Evolutionary conservation across 495 filamentous ascomycete genomes (phyloP).

Genomic region (Penicillium cinerascens): DNA sequence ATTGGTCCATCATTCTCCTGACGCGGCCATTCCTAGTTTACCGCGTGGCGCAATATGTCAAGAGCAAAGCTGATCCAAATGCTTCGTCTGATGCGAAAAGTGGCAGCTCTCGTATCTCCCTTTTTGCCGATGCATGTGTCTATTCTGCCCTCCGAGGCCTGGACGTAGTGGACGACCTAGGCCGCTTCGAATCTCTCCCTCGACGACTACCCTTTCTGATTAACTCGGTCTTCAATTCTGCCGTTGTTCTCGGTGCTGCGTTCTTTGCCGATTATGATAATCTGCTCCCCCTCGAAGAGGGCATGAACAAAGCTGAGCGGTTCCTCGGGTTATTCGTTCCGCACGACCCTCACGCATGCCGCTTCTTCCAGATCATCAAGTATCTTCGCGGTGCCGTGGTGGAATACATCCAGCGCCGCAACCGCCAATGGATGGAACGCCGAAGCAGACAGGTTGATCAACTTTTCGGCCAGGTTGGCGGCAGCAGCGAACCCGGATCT

Average conservation of each 20-base stretch:
- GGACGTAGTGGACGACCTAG: conserved; percentile 55
- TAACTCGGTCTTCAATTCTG: conserved; percentile 71
- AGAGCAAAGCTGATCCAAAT: conserved; percentile 31
- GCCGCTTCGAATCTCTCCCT: conserved; percentile 58
- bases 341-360: conserved; percentile 60
- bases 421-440: conserved; percentile 34
- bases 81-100: conserved; percentile 18
- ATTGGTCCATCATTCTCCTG: conserved; percentile 72
- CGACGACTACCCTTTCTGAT: conserved; percentile 66
- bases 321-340: conserved; percentile 61
- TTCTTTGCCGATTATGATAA: conserved; percentile 64
- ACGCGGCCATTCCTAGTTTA: conserved; percentile 64
- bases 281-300: conserved; percentile 50
- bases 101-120: conserved; percentile 49
- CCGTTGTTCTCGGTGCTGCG: conserved; percentile 64
- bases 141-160: conserved; percentile 66
- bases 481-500: conserved; percentile 12
- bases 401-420: conserved; percentile 40
- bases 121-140: conserved; percentile 68
- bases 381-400: conserved; percentile 56
- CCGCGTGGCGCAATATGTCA: conserved; percentile 45
- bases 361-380: conserved; percentile 61
- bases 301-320: conserved; percentile 55
- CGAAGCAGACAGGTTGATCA: conserved; percentile 40
- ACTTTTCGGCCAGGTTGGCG: conserved; percentile 38